phyloP scores from a whole-genome alignment of 495 filamentous ascomycete species.

The Lichina pygmaea region DNA sequence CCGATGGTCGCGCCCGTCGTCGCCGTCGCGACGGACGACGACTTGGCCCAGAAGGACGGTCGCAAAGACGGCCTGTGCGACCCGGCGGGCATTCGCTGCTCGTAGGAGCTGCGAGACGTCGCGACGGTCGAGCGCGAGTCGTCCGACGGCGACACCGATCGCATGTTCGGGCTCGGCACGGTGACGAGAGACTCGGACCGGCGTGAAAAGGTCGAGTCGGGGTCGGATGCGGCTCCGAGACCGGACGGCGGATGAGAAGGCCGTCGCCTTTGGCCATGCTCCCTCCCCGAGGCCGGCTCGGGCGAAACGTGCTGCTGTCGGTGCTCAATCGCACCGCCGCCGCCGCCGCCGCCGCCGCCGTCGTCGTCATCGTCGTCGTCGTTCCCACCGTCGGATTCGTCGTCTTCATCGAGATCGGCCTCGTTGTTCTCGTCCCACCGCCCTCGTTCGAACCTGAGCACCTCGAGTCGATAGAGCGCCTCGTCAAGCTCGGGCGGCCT shows the following conservation, averaged over 20 bases:
- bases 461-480: background rate
- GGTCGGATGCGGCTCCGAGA: background rate
- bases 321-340: background rate
- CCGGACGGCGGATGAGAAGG: background rate
- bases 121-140: background rate
- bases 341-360: background rate
- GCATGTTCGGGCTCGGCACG: background rate
- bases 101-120: conserved; percentile 1
- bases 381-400: background rate
- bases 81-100: background rate
- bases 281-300: too few species aligned
- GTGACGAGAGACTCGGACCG: background rate
- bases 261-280: too few species aligned
- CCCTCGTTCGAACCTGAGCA: background rate
- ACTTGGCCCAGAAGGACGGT: too few species aligned
- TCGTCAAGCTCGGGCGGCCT: background rate
- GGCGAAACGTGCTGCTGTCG: too few species aligned
- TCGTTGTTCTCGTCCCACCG: background rate
- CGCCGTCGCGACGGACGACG: too few species aligned
- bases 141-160: background rate
- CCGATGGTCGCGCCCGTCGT: background rate
- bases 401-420: background rate
- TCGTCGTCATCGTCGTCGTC: background rate
- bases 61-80: background rate
- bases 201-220: background rate